These are phyloP conservation scores for Bolboschoenus planiculmis DNA, from an alignment of 176 grass and related monocot genomes.

Conservation along the genomic window DNA sequence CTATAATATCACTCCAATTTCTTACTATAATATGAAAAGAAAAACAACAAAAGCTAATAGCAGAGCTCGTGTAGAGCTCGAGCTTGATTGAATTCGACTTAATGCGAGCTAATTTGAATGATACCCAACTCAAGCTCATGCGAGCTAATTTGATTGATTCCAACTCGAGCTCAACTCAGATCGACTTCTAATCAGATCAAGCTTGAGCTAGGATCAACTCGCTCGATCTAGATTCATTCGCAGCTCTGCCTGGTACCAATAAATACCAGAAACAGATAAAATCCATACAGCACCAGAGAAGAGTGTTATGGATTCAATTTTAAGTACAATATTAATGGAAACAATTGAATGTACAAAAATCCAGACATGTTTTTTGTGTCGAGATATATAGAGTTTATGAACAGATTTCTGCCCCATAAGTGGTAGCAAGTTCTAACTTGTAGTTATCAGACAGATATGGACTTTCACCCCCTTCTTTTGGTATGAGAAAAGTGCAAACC, in stretches of 20 bases:
- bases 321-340: neutral
- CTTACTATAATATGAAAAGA: neutral
- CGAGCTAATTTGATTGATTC: neutral
- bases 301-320: neutral
- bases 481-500: slow-evolving; percentile 35
- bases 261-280: neutral
- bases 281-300: neutral
- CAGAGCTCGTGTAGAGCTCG: neutral
- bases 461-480: neutral
- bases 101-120: neutral
- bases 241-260: neutral
- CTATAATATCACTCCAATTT: no score
- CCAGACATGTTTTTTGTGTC: neutral
- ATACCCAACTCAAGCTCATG: neutral
- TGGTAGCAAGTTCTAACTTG: neutral
- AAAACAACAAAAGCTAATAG: neutral
- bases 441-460: neutral
- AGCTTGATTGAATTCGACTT: neutral
- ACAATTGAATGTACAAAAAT: neutral
- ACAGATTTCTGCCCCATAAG: neutral
- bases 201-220: neutral
- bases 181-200: neutral
- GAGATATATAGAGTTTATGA: neutral
- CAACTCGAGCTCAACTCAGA: neutral
- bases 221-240: neutral